phyloP scores from a whole-genome alignment of 331 rosid genomes.

The Pyrus hybrid region DNA sequence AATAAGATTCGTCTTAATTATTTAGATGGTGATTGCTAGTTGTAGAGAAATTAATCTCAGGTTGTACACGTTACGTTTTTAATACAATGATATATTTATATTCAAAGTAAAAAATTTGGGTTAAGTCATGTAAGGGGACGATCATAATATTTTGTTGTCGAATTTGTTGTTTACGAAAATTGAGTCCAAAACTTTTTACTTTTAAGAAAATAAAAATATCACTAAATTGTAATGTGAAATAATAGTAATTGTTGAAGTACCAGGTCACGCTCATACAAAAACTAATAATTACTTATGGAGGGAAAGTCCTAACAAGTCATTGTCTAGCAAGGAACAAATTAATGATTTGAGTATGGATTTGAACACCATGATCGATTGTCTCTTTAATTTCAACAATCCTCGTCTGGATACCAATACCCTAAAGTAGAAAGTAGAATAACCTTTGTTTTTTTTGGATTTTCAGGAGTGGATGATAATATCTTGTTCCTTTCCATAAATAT shows the following conservation, averaged over 20 bases:
- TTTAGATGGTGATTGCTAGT: not conserved
- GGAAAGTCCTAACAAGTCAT: not conserved
- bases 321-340: too few relatives aligned
- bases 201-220: too few relatives aligned
- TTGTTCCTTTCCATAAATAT: not conserved
- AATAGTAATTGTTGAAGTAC: not conserved
- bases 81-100: too few relatives aligned
- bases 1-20: not conserved
- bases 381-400: not conserved
- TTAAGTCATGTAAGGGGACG: too few relatives aligned
- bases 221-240: too few relatives aligned
- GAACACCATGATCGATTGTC: not conserved
- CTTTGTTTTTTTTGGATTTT: not conserved
- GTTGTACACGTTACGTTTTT: not conserved
- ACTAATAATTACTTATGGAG: not conserved
- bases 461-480: not conserved
- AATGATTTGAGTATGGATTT: not conserved
- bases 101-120: too few relatives aligned
- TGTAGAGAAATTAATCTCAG: not conserved
- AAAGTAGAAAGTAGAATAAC: not conserved
- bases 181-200: too few relatives aligned
- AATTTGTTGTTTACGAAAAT: too few relatives aligned
- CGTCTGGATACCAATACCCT: not conserved
- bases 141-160: too few relatives aligned
- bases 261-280: not conserved